A percentile compares a stretch with the other conserved stretches of the same genome.
Evolutionary conservation across 129 eudicot species (phyloP).

Genomic region (Oenanthe sinensis): DNA sequence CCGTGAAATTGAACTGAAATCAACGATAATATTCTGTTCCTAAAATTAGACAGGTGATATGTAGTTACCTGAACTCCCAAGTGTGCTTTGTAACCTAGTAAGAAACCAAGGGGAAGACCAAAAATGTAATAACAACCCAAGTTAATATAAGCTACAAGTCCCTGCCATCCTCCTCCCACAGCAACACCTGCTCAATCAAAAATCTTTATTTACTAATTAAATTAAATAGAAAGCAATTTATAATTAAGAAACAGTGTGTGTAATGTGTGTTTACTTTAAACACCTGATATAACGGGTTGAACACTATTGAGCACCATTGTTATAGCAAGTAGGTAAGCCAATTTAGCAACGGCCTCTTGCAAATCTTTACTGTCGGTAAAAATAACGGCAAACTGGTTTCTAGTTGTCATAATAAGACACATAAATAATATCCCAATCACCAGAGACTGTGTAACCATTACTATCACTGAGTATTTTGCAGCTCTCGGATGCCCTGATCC

Average conservation of each 20-base stretch:
- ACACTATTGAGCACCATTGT: slow-evolving; percentile 63
- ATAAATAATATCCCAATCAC: slow-evolving; percentile 49
- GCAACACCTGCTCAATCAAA: slow-evolving; percentile 51
- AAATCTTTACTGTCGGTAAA: slow-evolving; percentile 43
- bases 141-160: slow-evolving; percentile 55
- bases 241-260: neutral
- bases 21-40: no score
- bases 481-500: slow-evolving; percentile 69
- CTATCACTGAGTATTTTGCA: slow-evolving; percentile 54
- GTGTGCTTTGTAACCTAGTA: slow-evolving; percentile 54
- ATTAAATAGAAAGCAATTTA: neutral
- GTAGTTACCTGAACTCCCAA: slow-evolving; percentile 51
- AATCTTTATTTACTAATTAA: neutral
- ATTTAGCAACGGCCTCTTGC: slow-evolving; percentile 56
- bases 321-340: slow-evolving; percentile 55
- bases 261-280: neutral
- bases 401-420: slow-evolving; percentile 37
- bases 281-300: slow-evolving; percentile 73
- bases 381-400: slow-evolving; percentile 47
- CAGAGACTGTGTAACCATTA: slow-evolving; percentile 54
- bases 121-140: slow-evolving; percentile 53
- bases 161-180: slow-evolving; percentile 90
- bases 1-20: no score
- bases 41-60: neutral
- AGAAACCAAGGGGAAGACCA: slow-evolving; percentile 63